Conservation (phyloP, 306 rosid species). For the Adenanthera pavonina region DNA sequence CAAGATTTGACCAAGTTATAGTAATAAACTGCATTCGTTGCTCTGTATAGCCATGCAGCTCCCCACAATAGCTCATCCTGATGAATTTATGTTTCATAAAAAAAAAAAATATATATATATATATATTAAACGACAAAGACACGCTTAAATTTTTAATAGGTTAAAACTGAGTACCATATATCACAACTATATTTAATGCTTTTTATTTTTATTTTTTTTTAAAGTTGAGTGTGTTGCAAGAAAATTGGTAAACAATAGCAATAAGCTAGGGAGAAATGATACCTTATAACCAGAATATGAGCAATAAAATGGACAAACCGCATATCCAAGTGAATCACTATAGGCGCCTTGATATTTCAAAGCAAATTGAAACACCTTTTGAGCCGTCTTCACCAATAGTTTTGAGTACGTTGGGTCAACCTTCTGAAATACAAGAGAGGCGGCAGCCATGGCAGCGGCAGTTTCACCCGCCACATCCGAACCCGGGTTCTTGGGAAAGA, state of each 20-base stretch:
- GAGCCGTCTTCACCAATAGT: slow-evolving; percentile 61
- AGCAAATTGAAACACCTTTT: slow-evolving; percentile 77
- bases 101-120: not conserved
- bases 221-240: not conserved
- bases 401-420: slow-evolving; percentile 72
- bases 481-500: slow-evolving; percentile 70
- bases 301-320: slow-evolving; percentile 93
- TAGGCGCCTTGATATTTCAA: slow-evolving; percentile 73
- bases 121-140: not conserved
- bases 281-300: slow-evolving; percentile 95
- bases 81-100: slow-evolving; percentile 25
- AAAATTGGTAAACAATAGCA: not conserved
- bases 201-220: not conserved
- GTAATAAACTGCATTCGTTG: slow-evolving; percentile 71
- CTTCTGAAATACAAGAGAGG: slow-evolving; percentile 75
- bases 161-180: not conserved
- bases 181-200: not conserved
- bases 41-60: slow-evolving; percentile 88
- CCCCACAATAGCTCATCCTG: slow-evolving; percentile 97
- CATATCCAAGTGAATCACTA: slow-evolving; percentile 81
- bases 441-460: slow-evolving; percentile 85
- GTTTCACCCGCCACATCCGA: slow-evolving; percentile 94
- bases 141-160: not conserved
- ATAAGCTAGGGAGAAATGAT: slow-evolving; percentile 1
- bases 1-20: slow-evolving; percentile 62